Evolutionary conservation across 345 rosid species (phyloP).

Genomic region (Syzygium grande): DNA sequence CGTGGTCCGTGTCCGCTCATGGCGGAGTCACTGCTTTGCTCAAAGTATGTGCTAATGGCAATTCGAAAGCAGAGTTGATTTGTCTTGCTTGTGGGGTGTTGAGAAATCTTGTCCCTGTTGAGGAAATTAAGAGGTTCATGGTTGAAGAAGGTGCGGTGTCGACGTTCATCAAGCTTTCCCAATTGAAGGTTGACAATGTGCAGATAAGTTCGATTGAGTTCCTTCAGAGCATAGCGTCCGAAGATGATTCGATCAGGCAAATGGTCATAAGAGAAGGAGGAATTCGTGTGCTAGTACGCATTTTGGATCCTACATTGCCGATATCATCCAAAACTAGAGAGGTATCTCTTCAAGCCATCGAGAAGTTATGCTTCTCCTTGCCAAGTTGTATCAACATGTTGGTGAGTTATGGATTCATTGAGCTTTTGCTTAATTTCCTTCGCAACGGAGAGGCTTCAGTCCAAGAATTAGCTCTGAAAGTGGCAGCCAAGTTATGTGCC

Average conservation of each 20-base stretch:
- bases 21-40: constrained; percentile 86
- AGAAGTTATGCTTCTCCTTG: constrained; percentile 64
- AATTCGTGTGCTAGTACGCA: constrained; percentile 37
- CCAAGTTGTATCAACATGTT: constrained; percentile 25
- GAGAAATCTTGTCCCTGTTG: constrained; percentile 70
- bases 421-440: constrained; percentile 45
- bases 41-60: constrained; percentile 43
- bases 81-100: constrained; percentile 59
- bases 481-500: constrained; percentile 46
- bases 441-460: constrained; percentile 56
- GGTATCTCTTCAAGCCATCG: constrained; percentile 54
- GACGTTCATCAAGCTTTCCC: constrained; percentile 51
- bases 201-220: constrained; percentile 69
- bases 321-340: constrained; percentile 58
- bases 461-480: constrained; percentile 75
- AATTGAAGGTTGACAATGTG: constrained; percentile 60
- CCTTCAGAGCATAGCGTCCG: constrained; percentile 47
- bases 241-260: constrained; percentile 53
- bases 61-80: constrained; percentile 35
- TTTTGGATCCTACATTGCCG: constrained; percentile 44
- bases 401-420: constrained; percentile 45
- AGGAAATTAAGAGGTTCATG: constrained; percentile 81
- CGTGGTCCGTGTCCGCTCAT: constrained; percentile 93
- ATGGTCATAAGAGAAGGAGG: constrained; percentile 60
- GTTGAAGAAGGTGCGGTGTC: constrained; percentile 66